Percentiles rank a stretch among this genome's conserved stretches.
Evolutionary conservation across 306 rosid species (phyloP).

Genomic region (cucumber (Cucumis sativus)): DNA sequence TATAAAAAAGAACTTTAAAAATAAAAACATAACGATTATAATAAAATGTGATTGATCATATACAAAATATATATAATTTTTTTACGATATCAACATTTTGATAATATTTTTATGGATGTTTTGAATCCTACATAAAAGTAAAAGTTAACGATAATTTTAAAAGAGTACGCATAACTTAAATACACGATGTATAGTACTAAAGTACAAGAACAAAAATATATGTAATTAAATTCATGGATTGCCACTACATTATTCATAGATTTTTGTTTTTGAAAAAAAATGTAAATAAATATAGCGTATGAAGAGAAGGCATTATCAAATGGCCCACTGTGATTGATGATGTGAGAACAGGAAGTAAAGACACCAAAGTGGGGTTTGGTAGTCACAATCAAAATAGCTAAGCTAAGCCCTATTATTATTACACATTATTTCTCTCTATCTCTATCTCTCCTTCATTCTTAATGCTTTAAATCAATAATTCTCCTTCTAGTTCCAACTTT

Average conservation of each 20-base stretch:
- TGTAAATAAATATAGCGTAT: neutral
- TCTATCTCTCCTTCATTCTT: neutral
- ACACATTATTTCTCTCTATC: neutral
- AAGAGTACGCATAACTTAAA: neutral
- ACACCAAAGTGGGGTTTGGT: conserved; percentile 21
- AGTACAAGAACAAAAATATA: neutral
- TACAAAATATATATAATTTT: too few species aligned
- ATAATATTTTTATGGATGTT: too few species aligned
- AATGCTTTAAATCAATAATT: neutral
- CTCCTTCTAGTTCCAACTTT: too few species aligned
- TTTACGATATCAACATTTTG: too few species aligned
- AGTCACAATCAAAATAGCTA: conserved; percentile 24
- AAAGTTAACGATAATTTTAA: too few species aligned
- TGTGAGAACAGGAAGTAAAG: conserved; percentile 16
- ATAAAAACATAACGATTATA: too few species aligned
- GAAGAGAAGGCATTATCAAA: neutral
- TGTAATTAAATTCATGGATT: neutral
- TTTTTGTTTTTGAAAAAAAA: too few species aligned
- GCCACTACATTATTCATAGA: neutral
- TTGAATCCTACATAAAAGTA: too few species aligned
- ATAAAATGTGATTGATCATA: too few species aligned
- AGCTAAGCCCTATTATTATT: neutral
- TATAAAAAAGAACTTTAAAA: too few species aligned
- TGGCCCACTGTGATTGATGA: conserved; percentile 27
- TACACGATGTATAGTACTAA: too few species aligned